A percentile compares a stretch with the other conserved stretches of the same genome.
Evolutionary conservation across 805 yeast genomes (phyloP).

Genomic region (Metschnikowia peoriensis): DNA sequence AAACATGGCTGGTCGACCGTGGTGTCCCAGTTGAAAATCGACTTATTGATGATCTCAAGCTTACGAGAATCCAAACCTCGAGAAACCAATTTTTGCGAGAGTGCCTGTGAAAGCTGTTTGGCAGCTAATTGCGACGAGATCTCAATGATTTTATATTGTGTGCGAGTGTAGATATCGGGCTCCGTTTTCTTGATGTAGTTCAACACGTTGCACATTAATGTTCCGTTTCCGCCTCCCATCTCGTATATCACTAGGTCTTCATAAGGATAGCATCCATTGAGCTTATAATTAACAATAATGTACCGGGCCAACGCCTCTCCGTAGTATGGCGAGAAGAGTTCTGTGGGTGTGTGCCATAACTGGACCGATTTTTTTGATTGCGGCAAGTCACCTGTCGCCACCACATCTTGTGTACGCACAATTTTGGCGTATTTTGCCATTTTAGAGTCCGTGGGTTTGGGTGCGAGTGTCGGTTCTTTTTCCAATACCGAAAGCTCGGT

Average conservation of each 20-base stretch:
- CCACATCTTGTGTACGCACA: constrained; percentile 23
- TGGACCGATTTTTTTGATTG: constrained; percentile 47
- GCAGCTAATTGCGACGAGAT: constrained; percentile 61
- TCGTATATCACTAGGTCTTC: constrained; percentile 75
- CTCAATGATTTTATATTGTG: constrained; percentile 71
- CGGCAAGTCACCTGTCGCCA: constrained; percentile 15
- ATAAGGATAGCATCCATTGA: constrained; percentile 63
- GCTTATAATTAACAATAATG: constrained; percentile 65
- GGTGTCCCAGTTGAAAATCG: constrained; percentile 72
- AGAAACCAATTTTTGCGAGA: constrained; percentile 29
- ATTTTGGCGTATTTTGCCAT: constrained; percentile 29
- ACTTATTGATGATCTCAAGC: constrained; percentile 66
- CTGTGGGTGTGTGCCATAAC: constrained; percentile 90
- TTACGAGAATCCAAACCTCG: constrained; percentile 52
- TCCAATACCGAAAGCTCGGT: constrained; percentile 4
- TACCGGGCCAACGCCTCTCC: constrained; percentile 86
- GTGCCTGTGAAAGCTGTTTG: constrained; percentile 47
- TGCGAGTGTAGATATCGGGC: constrained; percentile 70
- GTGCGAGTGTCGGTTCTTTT: constrained; percentile 10
- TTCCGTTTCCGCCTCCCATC: constrained; percentile 90
- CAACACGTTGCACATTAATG: constrained; percentile 72
- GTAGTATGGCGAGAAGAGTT: constrained; percentile 77
- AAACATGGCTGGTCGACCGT: constrained; percentile 64
- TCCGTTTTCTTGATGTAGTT: constrained; percentile 59
- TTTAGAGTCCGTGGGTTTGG: constrained; percentile 9